Conservation (phyloP, 257 asterid genomes). For the Hygrophila difformis region DNA sequence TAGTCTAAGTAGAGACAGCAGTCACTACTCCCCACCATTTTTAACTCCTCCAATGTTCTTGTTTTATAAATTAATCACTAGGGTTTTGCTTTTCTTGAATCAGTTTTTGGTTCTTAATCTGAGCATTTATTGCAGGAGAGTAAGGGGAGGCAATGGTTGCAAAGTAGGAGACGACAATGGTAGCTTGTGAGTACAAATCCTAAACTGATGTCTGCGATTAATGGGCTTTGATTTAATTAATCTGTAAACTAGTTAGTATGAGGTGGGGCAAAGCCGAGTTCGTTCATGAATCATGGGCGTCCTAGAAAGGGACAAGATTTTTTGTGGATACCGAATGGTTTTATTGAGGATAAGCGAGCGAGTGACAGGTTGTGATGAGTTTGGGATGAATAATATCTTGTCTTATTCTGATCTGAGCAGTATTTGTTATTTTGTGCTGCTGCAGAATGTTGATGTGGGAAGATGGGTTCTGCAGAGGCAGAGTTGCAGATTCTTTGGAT, state of each 20-base stretch:
- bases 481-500: conserved; percentile 65
- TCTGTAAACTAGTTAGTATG: too few species aligned
- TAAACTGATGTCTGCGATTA: background rate
- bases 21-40: too few species aligned
- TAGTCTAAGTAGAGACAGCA: too few species aligned
- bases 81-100: background rate
- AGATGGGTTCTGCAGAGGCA: conserved; percentile 97
- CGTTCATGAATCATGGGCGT: too few species aligned
- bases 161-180: conserved; percentile 98
- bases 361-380: conserved; percentile 18
- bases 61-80: background rate
- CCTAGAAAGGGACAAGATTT: too few species aligned
- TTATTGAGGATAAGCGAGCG: background rate
- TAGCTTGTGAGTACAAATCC: conserved; percentile 73
- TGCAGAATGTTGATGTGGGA: conserved; percentile 99
- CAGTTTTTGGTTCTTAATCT: conserved; percentile 6
- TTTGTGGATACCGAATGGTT: too few species aligned
- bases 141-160: conserved; percentile 95
- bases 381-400: background rate
- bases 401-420: conserved; percentile 5
- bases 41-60: conserved; percentile 13
- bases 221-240: background rate
- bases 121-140: conserved; percentile 52
- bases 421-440: conserved; percentile 20
- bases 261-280: too few species aligned